phyloP scores from a whole-genome alignment of 1,284 basidiomycete genomes.

The Leucoagaricus sp. region DNA sequence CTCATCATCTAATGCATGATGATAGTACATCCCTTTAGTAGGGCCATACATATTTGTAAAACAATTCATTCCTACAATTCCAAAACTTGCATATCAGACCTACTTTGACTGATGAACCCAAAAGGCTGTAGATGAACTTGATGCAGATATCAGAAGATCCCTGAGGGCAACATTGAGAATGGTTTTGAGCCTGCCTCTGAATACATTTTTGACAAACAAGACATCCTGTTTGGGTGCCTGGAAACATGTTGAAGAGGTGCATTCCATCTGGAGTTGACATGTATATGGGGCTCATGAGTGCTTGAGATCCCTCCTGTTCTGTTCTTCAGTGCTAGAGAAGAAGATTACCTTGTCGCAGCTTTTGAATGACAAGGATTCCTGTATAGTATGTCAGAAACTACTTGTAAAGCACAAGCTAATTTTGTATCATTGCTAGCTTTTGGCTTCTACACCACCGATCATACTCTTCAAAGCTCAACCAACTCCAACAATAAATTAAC shows the following conservation, averaged over 20 bases:
- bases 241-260: conserved; percentile 42
- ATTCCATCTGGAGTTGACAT: background rate
- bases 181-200: conserved; percentile 55
- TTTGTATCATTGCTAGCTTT: conserved; percentile 37
- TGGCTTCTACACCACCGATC: conserved; percentile 50
- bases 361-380: too few relatives aligned
- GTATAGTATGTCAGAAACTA: conserved; percentile 53
- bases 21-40: too few relatives aligned
- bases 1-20: background rate
- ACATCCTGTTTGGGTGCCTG: conserved; percentile 55
- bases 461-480: too few relatives aligned
- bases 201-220: conserved; percentile 48
- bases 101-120: conserved; percentile 56
- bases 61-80: too few relatives aligned
- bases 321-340: too few relatives aligned
- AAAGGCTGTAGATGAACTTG: conserved; percentile 51
- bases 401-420: background rate
- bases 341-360: too few relatives aligned
- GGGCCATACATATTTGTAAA: too few relatives aligned
- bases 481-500: background rate
- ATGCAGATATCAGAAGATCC: conserved; percentile 53
- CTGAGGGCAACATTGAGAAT: too few relatives aligned
- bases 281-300: background rate
- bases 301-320: too few relatives aligned
- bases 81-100: conserved; percentile 63